Evolutionary conservation across 1,284 basidiomycete species (phyloP).

Genomic region (Sporisorium sorghi): DNA sequence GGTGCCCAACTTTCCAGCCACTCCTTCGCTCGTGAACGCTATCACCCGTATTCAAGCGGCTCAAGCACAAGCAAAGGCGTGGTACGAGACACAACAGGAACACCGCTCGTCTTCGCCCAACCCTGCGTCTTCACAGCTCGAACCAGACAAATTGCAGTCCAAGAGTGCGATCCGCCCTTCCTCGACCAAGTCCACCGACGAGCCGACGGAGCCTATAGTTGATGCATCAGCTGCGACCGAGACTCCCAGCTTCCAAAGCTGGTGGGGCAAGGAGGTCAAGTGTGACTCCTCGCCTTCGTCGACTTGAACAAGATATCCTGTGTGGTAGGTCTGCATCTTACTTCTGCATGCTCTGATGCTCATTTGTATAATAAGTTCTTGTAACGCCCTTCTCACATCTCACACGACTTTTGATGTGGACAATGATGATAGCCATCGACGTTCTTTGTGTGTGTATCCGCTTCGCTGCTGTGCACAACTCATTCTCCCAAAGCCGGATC

Average conservation of each 20-base stretch:
- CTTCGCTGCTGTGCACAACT: no score
- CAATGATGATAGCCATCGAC: constrained; percentile 6
- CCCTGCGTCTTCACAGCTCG: not conserved
- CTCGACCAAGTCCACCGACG: not conserved
- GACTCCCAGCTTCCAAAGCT: constrained; percentile 25
- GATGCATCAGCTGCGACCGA: constrained; percentile 5
- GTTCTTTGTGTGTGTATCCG: not conserved
- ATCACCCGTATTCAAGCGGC: constrained; percentile 61
- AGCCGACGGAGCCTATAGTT: not conserved
- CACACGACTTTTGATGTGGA: constrained; percentile 15
- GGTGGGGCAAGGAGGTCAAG: constrained; percentile 47
- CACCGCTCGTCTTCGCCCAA: constrained; percentile 8
- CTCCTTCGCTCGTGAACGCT: constrained; percentile 60
- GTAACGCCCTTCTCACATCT: constrained; percentile 1
- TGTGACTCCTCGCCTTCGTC: constrained; percentile 12
- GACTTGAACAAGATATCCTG: not conserved
- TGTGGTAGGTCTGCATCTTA: not conserved
- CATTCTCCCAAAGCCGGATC: no score
- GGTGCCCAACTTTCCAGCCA: constrained; percentile 47
- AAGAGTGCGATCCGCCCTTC: not conserved
- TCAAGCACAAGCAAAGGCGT: constrained; percentile 56
- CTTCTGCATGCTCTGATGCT: not conserved
- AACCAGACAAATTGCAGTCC: not conserved
- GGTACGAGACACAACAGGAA: constrained; percentile 32
- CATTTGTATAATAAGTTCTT: constrained; percentile 8